A percentile compares a stretch with the other conserved stretches of the same genome.
Conservation (phyloP, 768 basidiomycete species). For the Termitomyces sp. region DNA sequence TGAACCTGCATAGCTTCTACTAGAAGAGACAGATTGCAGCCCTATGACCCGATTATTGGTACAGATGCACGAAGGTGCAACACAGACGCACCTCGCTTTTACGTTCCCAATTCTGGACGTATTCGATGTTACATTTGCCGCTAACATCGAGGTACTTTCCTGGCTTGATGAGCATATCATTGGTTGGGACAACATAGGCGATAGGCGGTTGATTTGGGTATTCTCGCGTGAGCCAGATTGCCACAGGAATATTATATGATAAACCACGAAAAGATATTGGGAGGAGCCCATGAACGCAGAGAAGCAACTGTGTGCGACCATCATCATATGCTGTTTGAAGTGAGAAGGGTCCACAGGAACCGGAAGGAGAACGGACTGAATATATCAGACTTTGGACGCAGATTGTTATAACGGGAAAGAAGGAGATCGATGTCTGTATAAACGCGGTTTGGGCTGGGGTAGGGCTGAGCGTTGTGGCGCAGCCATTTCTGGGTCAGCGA, state of each 20-base stretch:
- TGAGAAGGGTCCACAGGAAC: not conserved
- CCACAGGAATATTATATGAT: constrained; percentile 91
- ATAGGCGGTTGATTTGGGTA: constrained; percentile 84
- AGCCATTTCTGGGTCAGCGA: constrained; percentile 59
- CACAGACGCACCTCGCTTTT: constrained; percentile 71
- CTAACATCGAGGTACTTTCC: constrained; percentile 75
- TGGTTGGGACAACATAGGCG: constrained; percentile 87
- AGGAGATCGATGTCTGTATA: constrained; percentile 56
- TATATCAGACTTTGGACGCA: constrained; percentile 76
- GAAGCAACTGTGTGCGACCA: constrained; percentile 85
- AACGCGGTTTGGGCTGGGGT: constrained; percentile 49
- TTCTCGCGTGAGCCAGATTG: constrained; percentile 80
- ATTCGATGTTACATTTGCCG: constrained; percentile 65
- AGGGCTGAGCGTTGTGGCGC: constrained; percentile 53
- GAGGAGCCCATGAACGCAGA: constrained; percentile 87
- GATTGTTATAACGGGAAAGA: constrained; percentile 47
- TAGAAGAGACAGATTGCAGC: constrained; percentile 68
- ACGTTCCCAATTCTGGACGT: constrained; percentile 69
- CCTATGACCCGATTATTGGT: constrained; percentile 35
- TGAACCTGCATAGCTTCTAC: constrained; percentile 72
- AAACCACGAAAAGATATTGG: constrained; percentile 74
- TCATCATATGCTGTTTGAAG: constrained; percentile 76
- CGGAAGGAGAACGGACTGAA: constrained; percentile 48
- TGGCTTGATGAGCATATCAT: constrained; percentile 82
- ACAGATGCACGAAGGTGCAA: constrained; percentile 5